These are phyloP conservation scores for Ogataea degrootiae DNA, from an alignment of 805 yeast species.

Conservation along the genomic window DNA sequence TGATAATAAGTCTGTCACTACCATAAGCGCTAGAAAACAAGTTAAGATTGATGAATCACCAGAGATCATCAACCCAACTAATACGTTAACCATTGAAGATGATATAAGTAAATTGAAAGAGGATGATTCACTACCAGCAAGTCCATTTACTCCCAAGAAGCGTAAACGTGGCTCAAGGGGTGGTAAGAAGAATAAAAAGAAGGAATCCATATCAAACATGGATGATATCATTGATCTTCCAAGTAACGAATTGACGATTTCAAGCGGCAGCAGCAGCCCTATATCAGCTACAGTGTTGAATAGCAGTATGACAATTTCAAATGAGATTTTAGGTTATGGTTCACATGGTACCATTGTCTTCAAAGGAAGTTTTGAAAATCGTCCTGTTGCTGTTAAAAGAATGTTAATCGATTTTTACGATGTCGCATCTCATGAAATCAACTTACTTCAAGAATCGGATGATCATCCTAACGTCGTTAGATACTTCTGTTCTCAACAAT, in stretches of 20 bases:
- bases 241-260: not conserved
- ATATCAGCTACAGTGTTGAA: constrained; percentile 14
- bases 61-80: constrained; percentile 6
- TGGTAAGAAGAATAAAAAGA: constrained; percentile 56
- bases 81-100: constrained; percentile 3
- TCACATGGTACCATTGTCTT: constrained; percentile 95
- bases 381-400: constrained; percentile 95
- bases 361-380: constrained; percentile 81
- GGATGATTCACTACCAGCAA: constrained; percentile 18
- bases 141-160: constrained; percentile 37
- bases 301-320: constrained; percentile 56
- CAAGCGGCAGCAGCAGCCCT: not conserved
- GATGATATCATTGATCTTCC: constrained; percentile 9
- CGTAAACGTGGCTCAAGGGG: constrained; percentile 86
- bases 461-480: constrained; percentile 94
- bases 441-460: constrained; percentile 85
- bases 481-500: constrained; percentile 88
- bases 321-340: constrained; percentile 85
- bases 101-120: constrained; percentile 23
- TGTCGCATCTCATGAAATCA: constrained; percentile 88
- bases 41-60: constrained; percentile 13
- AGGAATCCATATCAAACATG: constrained; percentile 11
- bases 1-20: not conserved
- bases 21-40: constrained; percentile 3
- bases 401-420: constrained; percentile 92